phyloP scores from a whole-genome alignment of 2,329 filamentous ascomycete genomes.

The Fusarium circinatum region DNA sequence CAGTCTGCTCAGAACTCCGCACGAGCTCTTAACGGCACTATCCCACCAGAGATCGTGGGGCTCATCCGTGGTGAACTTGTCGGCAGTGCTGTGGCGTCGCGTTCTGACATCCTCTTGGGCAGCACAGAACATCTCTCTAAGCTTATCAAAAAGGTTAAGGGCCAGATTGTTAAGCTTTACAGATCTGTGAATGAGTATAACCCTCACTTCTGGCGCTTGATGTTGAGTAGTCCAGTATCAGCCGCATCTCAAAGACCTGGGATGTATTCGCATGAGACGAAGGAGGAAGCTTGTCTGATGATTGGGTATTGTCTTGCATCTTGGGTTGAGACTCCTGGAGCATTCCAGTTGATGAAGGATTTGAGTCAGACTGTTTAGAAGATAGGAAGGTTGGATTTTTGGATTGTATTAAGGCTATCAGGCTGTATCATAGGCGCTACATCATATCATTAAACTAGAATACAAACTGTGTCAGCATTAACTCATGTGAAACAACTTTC shows the following conservation, averaged over 20 bases:
- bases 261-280: not conserved
- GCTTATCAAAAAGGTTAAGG: slow-evolving; percentile 23
- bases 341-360: not conserved
- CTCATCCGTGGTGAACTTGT: slow-evolving; percentile 32
- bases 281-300: slow-evolving; percentile 30
- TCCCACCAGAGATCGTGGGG: slow-evolving; percentile 37
- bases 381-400: rapidly evolving
- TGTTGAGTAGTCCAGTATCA: slow-evolving; percentile 10
- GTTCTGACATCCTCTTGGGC: not conserved
- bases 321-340: slow-evolving; percentile 36
- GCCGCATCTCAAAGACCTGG: slow-evolving; percentile 4
- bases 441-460: rapidly evolving
- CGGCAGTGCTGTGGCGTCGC: slow-evolving; percentile 1
- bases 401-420: too few species aligned
- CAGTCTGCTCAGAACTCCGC: slow-evolving; percentile 26
- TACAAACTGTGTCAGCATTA: not conserved
- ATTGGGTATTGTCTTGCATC: slow-evolving; percentile 6
- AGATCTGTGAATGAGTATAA: slow-evolving; percentile 25
- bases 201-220: slow-evolving; percentile 26
- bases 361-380: not conserved
- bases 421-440: not conserved
- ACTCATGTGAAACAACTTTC: rapidly evolving
- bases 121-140: not conserved
- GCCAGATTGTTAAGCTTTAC: slow-evolving; percentile 25
- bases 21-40: not conserved